Evolutionary conservation across 805 yeast genomes (phyloP).

Genomic region (Yarrowia bubula): DNA sequence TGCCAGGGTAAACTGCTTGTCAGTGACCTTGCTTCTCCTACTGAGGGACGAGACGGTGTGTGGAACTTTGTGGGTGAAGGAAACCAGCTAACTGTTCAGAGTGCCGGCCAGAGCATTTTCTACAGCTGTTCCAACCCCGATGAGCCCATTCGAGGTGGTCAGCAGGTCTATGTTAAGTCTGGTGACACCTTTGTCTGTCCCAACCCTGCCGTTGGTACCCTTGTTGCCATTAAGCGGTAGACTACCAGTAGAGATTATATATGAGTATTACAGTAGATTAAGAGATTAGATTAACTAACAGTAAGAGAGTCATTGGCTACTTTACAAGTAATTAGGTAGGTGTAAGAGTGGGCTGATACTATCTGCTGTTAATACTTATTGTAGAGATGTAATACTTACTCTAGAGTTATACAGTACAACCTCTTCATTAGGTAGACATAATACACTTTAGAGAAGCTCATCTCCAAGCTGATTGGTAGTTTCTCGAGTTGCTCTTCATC

Average conservation of each 20-base stretch:
- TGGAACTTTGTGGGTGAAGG: neutral
- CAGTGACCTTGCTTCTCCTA: neutral
- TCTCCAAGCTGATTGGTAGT: too few relatives aligned
- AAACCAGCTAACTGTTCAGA: neutral
- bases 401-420: too few relatives aligned
- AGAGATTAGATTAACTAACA: too few relatives aligned
- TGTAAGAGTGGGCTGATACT: too few relatives aligned
- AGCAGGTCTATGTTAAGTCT: neutral
- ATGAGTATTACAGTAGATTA: too few relatives aligned
- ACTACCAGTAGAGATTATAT: too few relatives aligned
- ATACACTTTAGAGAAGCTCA: neutral
- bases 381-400: too few relatives aligned
- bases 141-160: neutral
- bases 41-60: neutral
- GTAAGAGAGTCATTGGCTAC: too few relatives aligned
- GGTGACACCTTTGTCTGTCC: neutral
- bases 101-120: neutral
- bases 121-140: neutral
- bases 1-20: neutral
- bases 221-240: neutral
- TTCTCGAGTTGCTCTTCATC: too few relatives aligned
- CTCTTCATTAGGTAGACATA: neutral
- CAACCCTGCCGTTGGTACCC: neutral
- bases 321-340: too few relatives aligned
- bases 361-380: too few relatives aligned